Percentiles rank a stretch among this genome's conserved stretches.
Conservation (phyloP, 176 grass and related monocot species). For the Dactylis glomerata region DNA sequence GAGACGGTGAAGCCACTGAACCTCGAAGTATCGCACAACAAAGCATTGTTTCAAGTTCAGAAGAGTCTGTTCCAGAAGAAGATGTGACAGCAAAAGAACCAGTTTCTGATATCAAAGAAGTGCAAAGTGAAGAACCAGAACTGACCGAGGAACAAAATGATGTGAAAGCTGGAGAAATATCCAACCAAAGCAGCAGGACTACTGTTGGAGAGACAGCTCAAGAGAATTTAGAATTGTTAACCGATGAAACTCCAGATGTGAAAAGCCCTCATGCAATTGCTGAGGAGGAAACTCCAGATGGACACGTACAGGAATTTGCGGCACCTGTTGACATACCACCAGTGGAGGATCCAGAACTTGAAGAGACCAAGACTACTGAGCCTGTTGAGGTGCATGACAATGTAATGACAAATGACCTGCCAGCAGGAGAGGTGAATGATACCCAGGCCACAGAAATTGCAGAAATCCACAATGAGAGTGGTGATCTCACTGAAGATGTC, state of each 20-base stretch:
- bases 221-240: constrained; percentile 8
- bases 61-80: constrained; percentile 28
- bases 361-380: constrained; percentile 10
- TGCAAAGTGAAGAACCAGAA: constrained; percentile 7
- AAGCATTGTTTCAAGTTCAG: constrained; percentile 1
- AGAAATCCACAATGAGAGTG: constrained; percentile 1
- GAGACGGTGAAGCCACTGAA: background rate
- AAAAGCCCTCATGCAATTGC: constrained; percentile 9
- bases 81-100: background rate
- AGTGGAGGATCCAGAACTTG: constrained; percentile 12
- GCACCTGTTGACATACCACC: constrained; percentile 18
- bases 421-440: background rate
- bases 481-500: background rate
- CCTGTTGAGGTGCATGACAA: constrained; percentile 4
- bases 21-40: background rate
- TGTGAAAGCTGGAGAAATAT: constrained; percentile 18
- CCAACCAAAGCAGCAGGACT: background rate
- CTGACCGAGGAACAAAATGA: background rate
- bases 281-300: background rate
- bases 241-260: background rate
- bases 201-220: background rate
- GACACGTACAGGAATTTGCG: background rate
- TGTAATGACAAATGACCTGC: background rate
- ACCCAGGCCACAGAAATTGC: background rate
- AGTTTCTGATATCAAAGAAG: constrained; percentile 3